phyloP scores from a whole-genome alignment of 495 filamentous ascomycete genomes.

The Aspergillus asperescens region DNA sequence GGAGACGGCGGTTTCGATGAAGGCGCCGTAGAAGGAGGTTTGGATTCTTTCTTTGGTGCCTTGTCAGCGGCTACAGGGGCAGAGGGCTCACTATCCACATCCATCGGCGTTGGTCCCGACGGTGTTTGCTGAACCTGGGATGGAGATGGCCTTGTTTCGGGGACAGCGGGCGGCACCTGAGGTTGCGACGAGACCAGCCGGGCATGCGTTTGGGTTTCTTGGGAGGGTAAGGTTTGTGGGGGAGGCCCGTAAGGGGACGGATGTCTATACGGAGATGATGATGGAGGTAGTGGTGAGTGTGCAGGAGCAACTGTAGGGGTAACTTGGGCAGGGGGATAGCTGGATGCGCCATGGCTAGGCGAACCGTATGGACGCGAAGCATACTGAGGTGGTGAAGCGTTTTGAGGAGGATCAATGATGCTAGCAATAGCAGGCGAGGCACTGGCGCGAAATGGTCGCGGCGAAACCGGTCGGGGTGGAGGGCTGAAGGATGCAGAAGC shows the following conservation, averaged over 20 bases:
- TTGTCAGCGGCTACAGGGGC: slow-evolving; percentile 14
- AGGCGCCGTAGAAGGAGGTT: slow-evolving; percentile 40
- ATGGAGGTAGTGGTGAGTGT: slow-evolving; percentile 21
- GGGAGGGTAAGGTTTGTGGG: slow-evolving; percentile 19
- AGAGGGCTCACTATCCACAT: slow-evolving; percentile 33
- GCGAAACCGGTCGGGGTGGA: slow-evolving; percentile 29
- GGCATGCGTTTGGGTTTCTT: slow-evolving; percentile 21
- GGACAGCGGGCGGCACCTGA: slow-evolving; percentile 7
- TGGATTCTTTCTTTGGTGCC: slow-evolving; percentile 32
- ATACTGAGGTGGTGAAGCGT: slow-evolving; percentile 33
- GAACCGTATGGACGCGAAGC: slow-evolving; percentile 29
- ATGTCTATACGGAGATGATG: slow-evolving; percentile 22
- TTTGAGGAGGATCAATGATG: slow-evolving; percentile 70
- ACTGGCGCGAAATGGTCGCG: slow-evolving; percentile 61
- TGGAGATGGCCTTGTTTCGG: slow-evolving; percentile 13
- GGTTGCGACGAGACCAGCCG: slow-evolving; percentile 20
- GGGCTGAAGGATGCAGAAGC: slow-evolving; percentile 40
- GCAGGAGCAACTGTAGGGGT: slow-evolving; percentile 22
- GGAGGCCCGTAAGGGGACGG: slow-evolving; percentile 30
- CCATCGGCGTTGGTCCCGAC: slow-evolving; percentile 31
- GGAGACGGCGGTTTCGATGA: slow-evolving; percentile 56
- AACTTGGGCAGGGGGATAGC: slow-evolving; percentile 27
- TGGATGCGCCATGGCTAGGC: slow-evolving; percentile 27
- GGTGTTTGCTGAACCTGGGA: slow-evolving; percentile 8
- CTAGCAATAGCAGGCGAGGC: slow-evolving; percentile 87